These are phyloP conservation scores for Gloeopeniophorella convolvens DNA, from an alignment of 768 basidiomycete genomes.

Conservation along the genomic window DNA sequence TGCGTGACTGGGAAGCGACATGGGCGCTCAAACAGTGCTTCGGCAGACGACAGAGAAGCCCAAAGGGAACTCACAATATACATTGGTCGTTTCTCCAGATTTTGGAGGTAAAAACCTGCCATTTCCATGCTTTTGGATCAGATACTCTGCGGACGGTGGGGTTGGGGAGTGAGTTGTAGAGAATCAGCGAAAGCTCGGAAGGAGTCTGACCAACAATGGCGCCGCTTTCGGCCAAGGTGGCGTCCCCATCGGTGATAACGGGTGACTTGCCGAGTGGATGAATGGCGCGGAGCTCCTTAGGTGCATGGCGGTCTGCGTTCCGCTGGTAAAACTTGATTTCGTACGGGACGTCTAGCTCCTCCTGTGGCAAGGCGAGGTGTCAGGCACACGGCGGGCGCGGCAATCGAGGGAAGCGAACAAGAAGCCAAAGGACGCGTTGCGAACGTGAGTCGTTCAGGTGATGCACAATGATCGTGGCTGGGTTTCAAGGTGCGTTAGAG, in stretches of 20 bases:
- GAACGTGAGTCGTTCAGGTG: slow-evolving; percentile 45
- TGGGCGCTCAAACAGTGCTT: slow-evolving; percentile 3
- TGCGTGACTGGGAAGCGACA: slow-evolving; percentile 29
- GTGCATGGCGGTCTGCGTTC: slow-evolving; percentile 27
- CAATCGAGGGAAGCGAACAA: slow-evolving; percentile 27
- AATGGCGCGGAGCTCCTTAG: slow-evolving; percentile 32
- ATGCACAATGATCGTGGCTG: slow-evolving; percentile 36
- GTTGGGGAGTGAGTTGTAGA: neutral
- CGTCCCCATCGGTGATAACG: slow-evolving; percentile 40
- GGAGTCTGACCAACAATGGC: slow-evolving; percentile 37
- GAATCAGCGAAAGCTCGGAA: slow-evolving; percentile 23
- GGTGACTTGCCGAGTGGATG: slow-evolving; percentile 43
- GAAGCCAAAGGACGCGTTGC: slow-evolving; percentile 43
- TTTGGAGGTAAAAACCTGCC: slow-evolving; percentile 23
- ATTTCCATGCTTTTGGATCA: slow-evolving; percentile 37
- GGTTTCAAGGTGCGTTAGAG: no score
- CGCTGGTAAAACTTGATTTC: slow-evolving; percentile 38
- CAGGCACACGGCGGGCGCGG: no score
- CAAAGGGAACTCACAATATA: slow-evolving; percentile 28
- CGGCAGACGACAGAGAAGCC: slow-evolving; percentile 23
- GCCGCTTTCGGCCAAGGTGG: slow-evolving; percentile 38
- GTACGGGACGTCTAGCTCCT: slow-evolving; percentile 43
- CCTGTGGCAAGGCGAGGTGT: slow-evolving; percentile 29
- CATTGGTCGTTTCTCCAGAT: slow-evolving; percentile 29
- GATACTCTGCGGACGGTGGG: slow-evolving; percentile 28